Evolutionary conservation across 495 filamentous ascomycete genomes (phyloP), one percentile per base, ranked within the genome.

Genomic region (Poronia punctata): DNA sequence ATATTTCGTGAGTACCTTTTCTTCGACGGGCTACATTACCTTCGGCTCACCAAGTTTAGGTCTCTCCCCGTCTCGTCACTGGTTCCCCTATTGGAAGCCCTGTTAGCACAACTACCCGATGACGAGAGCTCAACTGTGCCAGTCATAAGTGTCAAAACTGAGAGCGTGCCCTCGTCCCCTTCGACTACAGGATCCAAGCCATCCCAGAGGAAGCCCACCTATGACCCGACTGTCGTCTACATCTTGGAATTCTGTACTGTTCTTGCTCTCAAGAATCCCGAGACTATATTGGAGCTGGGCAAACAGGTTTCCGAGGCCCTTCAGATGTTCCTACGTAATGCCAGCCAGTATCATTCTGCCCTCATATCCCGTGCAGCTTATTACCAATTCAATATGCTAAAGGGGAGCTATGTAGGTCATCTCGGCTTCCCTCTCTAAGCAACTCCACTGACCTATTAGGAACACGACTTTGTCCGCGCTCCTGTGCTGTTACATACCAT

Each of bases 401-500:
- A 88, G 43, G 76, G 86, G 15, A 90, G 86, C 64, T 88, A 95
- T 64, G 88, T 92, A 74, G 64, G 82, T 67, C 8, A n/a, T 26
- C 12, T 28, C 10, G 27, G 38, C 34, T n/a, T 12, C 36, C 12
- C 8, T 3, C 35, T 8, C 2, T 7, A 14, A 10, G 18, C 19
- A 3, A 12, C 25, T 19, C 8, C 8, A 22, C 54, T 65, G 6
- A 67, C 45, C 8, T 34, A 24, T 23, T 18, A 88, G 84, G 82
- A 95, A 38, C 83, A 92, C 52, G 84, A 88, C 39, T 93, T 93
- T 54, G 78, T 96, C 50, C 82, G 88, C 24, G 82, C 88, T 1
- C 93, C 92, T n/a, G 82, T 97, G 19, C 75, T 97, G 5, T 72
- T 99, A 3, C 92, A 99, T 61, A 82, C 80, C 11, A 84, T 99